Evolutionary conservation across 2,329 filamentous ascomycete genomes (phyloP).

Genomic region (Calonectria crousiana): DNA sequence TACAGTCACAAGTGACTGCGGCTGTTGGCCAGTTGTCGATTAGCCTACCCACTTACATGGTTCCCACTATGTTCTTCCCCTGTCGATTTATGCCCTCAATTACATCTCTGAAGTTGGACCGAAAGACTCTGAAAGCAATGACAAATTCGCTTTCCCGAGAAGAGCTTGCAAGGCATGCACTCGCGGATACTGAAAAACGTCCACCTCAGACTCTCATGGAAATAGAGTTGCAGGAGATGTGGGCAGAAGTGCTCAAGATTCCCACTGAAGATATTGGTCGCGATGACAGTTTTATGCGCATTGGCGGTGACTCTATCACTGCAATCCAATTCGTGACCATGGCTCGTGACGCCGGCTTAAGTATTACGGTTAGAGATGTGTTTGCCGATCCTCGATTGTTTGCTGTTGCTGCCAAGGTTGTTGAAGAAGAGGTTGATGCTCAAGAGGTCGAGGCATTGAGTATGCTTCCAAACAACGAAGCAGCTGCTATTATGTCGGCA

Average conservation of each 20-base stretch:
- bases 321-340: conserved; percentile 41
- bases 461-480: not conserved
- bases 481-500: not conserved
- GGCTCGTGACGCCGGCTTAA: not conserved
- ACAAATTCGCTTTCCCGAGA: conserved; percentile 30
- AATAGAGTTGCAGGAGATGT: conserved; percentile 45
- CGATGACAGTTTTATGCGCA: conserved; percentile 5
- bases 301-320: conserved; percentile 20
- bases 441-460: not conserved
- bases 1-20: not conserved
- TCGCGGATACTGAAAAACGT: conserved; percentile 19
- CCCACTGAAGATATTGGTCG: conserved; percentile 44
- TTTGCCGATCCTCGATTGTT: conserved; percentile 9
- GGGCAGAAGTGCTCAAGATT: conserved; percentile 43
- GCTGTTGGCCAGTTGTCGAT: not conserved
- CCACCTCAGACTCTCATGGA: conserved; percentile 7
- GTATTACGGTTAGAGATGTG: conserved; percentile 6
- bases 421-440: not conserved
- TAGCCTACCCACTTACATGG: conserved; percentile 29
- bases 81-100: conserved; percentile 8
- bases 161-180: conserved; percentile 20
- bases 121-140: conserved; percentile 26
- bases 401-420: not conserved
- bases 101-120: conserved; percentile 27
- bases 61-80: conserved; percentile 30